Evolutionary conservation across 2,329 filamentous ascomycete genomes (phyloP).

Genomic region (Neonectria hederae): DNA sequence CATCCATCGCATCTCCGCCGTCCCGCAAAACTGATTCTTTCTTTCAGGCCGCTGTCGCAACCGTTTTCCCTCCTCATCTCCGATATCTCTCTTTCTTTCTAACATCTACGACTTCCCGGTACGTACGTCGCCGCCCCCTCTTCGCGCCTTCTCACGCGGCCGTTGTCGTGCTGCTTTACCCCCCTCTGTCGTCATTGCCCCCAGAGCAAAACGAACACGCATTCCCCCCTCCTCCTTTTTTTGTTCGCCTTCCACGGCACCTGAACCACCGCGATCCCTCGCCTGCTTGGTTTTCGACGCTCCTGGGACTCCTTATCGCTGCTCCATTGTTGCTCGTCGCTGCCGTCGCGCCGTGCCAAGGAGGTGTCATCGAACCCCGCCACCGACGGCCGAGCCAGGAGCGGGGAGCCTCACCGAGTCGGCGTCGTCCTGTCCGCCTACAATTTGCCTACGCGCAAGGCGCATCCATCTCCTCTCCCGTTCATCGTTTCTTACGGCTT

Average conservation of each 20-base stretch:
- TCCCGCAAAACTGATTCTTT: slow-evolving; percentile 43
- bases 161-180: slow-evolving; percentile 37
- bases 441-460: slow-evolving; percentile 36
- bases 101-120: slow-evolving; percentile 31
- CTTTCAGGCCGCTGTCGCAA: slow-evolving; percentile 37
- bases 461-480: slow-evolving; percentile 36
- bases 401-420: slow-evolving; percentile 46
- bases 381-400: slow-evolving; percentile 41
- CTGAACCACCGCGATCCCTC: slow-evolving; percentile 28
- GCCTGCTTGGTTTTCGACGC: slow-evolving; percentile 24
- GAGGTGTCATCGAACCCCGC: slow-evolving; percentile 40
- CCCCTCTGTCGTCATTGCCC: slow-evolving; percentile 54
- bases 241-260: slow-evolving; percentile 21
- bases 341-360: slow-evolving; percentile 25
- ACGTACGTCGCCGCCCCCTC: slow-evolving; percentile 28
- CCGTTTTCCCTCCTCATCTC: slow-evolving; percentile 30
- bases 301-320: slow-evolving; percentile 18
- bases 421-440: slow-evolving; percentile 26
- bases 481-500: slow-evolving; percentile 27
- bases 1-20: slow-evolving; percentile 29
- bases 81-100: slow-evolving; percentile 29
- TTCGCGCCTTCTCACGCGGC: slow-evolving; percentile 6
- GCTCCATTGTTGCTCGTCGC: slow-evolving; percentile 18
- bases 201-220: slow-evolving; percentile 38
- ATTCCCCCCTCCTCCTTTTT: slow-evolving; percentile 30